phyloP scores from a whole-genome alignment of 331 rosid species.

The Prunus yedoensis region DNA sequence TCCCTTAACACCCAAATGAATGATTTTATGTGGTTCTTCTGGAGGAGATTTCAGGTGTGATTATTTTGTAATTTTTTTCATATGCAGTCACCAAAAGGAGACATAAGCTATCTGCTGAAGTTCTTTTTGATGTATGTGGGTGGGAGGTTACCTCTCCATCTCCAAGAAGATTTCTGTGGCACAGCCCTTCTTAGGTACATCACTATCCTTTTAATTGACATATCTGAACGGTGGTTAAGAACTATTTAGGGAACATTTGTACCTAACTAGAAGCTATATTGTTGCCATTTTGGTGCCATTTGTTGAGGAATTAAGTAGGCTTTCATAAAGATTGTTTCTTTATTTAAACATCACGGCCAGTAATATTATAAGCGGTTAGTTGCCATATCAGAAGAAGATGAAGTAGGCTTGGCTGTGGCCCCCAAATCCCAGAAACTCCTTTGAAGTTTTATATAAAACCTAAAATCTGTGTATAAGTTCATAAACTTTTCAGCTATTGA shows the following conservation, averaged over 20 bases:
- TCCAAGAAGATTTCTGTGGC: slow-evolving; percentile 96
- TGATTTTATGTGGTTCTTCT: not conserved
- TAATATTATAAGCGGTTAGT: not conserved
- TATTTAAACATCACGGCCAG: not conserved
- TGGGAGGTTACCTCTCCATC: slow-evolving; percentile 85
- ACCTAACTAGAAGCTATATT: slow-evolving; percentile 2
- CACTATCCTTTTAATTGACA: not conserved
- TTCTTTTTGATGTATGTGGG: slow-evolving; percentile 91
- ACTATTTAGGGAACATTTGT: not conserved
- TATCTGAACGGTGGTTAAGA: not conserved
- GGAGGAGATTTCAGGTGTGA: slow-evolving; percentile 19
- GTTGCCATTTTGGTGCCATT: not conserved
- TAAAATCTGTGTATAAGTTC: too few species aligned
- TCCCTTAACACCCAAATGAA: not conserved
- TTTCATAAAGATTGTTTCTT: not conserved
- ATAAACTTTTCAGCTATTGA: too few species aligned
- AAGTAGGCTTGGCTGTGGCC: too few species aligned
- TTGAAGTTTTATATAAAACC: too few species aligned
- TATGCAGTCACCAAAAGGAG: slow-evolving; percentile 94
- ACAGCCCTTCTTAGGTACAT: slow-evolving; percentile 83
- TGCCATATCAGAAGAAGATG: not conserved
- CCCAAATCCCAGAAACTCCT: too few species aligned
- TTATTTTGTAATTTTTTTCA: slow-evolving; percentile 15
- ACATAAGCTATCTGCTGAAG: slow-evolving; percentile 87
- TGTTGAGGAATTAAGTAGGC: not conserved